Evolutionary conservation across 2,329 filamentous ascomycete species (phyloP).

Genomic region (Scytalidium lignicola): DNA sequence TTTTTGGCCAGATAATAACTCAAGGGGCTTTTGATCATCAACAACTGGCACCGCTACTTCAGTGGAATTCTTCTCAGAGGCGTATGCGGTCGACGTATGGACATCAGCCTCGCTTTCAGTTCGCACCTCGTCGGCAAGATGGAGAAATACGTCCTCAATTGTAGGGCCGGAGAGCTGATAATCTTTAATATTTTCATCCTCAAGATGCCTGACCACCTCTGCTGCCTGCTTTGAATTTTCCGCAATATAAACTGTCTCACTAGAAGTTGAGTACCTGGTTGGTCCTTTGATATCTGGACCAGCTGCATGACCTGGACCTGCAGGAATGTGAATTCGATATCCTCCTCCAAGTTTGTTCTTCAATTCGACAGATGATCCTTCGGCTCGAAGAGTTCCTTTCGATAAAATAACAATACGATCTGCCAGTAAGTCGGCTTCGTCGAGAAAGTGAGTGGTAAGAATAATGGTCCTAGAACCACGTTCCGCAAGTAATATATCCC

Average conservation of each 20-base stretch:
- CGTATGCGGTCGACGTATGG: conserved; percentile 9
- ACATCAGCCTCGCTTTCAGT: conserved; percentile 36
- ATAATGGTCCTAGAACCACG: conserved; percentile 78
- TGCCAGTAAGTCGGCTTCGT: conserved; percentile 84
- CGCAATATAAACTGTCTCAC: conserved; percentile 69
- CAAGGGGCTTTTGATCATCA: conserved; percentile 27
- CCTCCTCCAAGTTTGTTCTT: conserved; percentile 79
- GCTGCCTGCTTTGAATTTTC: conserved; percentile 66
- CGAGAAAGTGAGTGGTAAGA: conserved; percentile 87
- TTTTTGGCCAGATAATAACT: conserved; percentile 62
- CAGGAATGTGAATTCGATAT: conserved; percentile 73
- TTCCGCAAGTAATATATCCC: conserved; percentile 87
- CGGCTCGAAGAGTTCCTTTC: conserved; percentile 73
- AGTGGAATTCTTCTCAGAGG: conserved; percentile 24
- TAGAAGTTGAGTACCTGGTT: conserved; percentile 55
- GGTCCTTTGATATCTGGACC: conserved; percentile 47
- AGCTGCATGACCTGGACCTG: conserved; percentile 44
- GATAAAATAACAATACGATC: conserved; percentile 87
- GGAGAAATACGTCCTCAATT: conserved; percentile 88
- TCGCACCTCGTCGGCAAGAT: conserved; percentile 74
- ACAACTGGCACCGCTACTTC: conserved; percentile 3
- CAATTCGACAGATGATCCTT: conserved; percentile 79
- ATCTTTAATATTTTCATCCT: conserved; percentile 61
- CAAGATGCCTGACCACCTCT: conserved; percentile 63
- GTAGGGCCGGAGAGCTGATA: conserved; percentile 86